Base-by-base conservation (phyloP, 1,284 basidiomycete genomes). In the Kalmanozyma brasiliensis region DNA sequence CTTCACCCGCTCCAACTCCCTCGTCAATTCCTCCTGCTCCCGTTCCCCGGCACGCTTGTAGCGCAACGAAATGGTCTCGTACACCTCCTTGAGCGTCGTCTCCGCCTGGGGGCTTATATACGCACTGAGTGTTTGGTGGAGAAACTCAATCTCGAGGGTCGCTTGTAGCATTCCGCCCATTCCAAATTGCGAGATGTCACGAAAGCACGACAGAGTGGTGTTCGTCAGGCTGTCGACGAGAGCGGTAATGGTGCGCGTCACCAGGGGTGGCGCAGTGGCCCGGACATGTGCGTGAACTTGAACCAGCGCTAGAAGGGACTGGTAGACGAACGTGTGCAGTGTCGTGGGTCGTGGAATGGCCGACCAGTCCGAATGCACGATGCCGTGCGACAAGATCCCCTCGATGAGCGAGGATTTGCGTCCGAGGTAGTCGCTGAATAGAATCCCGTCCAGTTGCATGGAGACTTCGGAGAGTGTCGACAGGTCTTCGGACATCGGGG, bases 81-180 rank as follows among this genome's bases (percentile, higher is more conserved):
- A 99, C 33, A 98, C 87, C 59, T 94, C 89, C 37, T 92, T 91
- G 23, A 98, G 86, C 40, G 88, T 91, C 77, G 88, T 87, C 49
- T 91, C 91, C 5, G 95, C 92, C 5, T 86, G 80, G 0, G 89
- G 85, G 4, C 91, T 91, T 41, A 98, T 90, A 82, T 94, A 95
- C 62, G 90, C 89, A 26, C 90, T 88, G 35, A 98, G 86, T 6
- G 92, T 94, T 84, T 98, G 95, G 83, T 99, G 94, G 84, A 98
- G 89, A 84, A 98, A 98, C 84, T 98, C 96, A 74, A 98, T 97
- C 84, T 98, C 96, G 26, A 99, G 88, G 2, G 96, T 98, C 2
- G 96, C 95, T 90, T 96, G 78, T 30, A 99, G 86, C 96, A 98
- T 98, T 11, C 96, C 96, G 41, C 96, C 96, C 88, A 96, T 96